These are phyloP conservation scores for Zygoascus sp. DNA, from an alignment of 1,139 yeast species.

Conservation along the genomic window DNA sequence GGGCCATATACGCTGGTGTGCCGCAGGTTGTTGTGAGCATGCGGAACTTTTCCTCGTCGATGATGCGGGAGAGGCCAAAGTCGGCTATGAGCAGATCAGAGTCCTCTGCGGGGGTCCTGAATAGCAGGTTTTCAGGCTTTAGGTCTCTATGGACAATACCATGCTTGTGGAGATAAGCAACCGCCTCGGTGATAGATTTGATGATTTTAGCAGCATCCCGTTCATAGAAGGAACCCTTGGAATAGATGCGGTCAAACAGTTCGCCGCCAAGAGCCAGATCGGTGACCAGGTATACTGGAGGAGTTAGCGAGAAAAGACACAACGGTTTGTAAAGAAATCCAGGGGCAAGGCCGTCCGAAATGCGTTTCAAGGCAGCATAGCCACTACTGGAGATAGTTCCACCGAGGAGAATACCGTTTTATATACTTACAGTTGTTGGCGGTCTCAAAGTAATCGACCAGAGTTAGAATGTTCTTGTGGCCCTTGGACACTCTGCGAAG, in stretches of 20 bases:
- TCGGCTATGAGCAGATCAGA: constrained; percentile 62
- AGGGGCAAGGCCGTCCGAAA: too few species aligned
- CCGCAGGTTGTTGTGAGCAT: constrained; percentile 56
- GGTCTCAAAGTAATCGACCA: constrained; percentile 70
- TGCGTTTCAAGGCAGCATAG: too few species aligned
- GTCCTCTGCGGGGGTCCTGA: constrained; percentile 42
- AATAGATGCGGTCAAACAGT: constrained; percentile 55
- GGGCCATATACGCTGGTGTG: constrained; percentile 73
- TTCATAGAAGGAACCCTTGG: constrained; percentile 48
- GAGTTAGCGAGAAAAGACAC: too few species aligned
- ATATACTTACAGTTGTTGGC: constrained; percentile 38
- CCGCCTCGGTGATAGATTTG: constrained; percentile 44
- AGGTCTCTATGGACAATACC: constrained; percentile 88
- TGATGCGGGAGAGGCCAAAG: constrained; percentile 58
- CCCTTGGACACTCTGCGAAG: constrained; percentile 46
- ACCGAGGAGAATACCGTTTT: too few species aligned
- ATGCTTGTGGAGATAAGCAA: constrained; percentile 67
- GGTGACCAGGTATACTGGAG: constrained; percentile 51
- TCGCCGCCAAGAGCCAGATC: constrained; percentile 71
- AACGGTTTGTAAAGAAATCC: too few species aligned
- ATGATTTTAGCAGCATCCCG: constrained; percentile 50
- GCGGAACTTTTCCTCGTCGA: constrained; percentile 43
- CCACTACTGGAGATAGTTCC: too few species aligned
- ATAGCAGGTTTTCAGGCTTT: constrained; percentile 85
- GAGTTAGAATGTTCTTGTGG: constrained; percentile 55